Evolutionary conservation across 2,329 filamentous ascomycete species (phyloP).

Genomic region (Pyrenochaeta sp.): DNA sequence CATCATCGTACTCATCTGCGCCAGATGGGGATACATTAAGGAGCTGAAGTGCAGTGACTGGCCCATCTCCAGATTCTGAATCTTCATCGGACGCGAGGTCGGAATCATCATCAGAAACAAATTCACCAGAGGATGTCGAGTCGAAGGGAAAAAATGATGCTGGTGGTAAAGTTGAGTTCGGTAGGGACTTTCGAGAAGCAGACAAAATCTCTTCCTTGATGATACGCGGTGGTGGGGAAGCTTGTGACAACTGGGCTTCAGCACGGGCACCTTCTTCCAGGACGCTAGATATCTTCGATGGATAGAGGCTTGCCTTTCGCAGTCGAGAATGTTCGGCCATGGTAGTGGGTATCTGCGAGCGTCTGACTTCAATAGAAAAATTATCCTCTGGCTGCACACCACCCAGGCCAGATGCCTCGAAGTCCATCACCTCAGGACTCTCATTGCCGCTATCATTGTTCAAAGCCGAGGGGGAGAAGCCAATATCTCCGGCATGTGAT

Average conservation of each 20-base stretch:
- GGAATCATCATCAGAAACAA: slow-evolving; percentile 47
- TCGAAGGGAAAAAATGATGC: slow-evolving; percentile 53
- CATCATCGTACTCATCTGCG: slow-evolving; percentile 9
- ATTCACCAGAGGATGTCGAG: slow-evolving; percentile 42
- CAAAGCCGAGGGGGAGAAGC: slow-evolving; percentile 46
- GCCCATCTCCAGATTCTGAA: slow-evolving; percentile 22
- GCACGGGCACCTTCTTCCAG: slow-evolving; percentile 27
- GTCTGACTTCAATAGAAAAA: slow-evolving; percentile 60
- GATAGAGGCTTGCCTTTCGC: slow-evolving; percentile 26
- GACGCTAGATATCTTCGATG: slow-evolving; percentile 43
- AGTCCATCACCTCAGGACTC: slow-evolving; percentile 42
- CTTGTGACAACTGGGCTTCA: slow-evolving; percentile 8
- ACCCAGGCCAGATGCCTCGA: slow-evolving; percentile 63
- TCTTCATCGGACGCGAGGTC: slow-evolving; percentile 43
- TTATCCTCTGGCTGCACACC: slow-evolving; percentile 66
- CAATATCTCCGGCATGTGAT: slow-evolving; percentile 41
- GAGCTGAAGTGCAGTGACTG: slow-evolving; percentile 35
- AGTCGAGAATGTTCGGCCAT: slow-evolving; percentile 1
- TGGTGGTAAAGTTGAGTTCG: slow-evolving; percentile 54
- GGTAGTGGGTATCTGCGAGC: slow-evolving; percentile 28
- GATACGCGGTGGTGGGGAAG: slow-evolving; percentile 18
- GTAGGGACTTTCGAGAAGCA: slow-evolving; percentile 70
- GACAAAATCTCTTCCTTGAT: slow-evolving; percentile 73
- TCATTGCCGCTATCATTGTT: slow-evolving; percentile 30
- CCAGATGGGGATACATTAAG: slow-evolving; percentile 32